Evolutionary conservation across 106 monocot genomes (phyloP).

Genomic region (Dendrobium nobile): DNA sequence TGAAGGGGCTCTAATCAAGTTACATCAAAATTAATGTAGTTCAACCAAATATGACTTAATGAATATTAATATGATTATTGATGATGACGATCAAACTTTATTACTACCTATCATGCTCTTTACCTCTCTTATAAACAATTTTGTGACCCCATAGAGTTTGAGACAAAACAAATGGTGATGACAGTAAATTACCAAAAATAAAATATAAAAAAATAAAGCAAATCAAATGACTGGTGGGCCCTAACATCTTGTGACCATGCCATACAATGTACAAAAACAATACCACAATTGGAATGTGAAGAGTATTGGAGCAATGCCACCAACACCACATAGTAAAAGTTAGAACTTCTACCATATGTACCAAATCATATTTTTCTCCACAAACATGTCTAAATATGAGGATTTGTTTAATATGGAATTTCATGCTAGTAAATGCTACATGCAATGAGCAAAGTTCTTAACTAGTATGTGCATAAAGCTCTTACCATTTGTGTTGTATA

Average conservation of each 20-base stretch:
- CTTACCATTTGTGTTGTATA: neutral
- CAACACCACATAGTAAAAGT: neutral
- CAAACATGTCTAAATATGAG: neutral
- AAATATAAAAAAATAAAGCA: neutral
- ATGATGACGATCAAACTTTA: neutral
- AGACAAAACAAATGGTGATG: neutral
- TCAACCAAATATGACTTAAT: neutral
- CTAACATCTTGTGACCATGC: neutral
- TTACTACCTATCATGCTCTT: too few species aligned
- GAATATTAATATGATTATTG: neutral
- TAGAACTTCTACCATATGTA: neutral
- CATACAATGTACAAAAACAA: neutral
- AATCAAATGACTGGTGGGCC: neutral
- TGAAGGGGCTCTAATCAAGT: too few species aligned
- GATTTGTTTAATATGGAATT: neutral
- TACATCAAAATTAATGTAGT: too few species aligned
- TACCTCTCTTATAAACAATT: too few species aligned
- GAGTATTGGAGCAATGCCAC: neutral
- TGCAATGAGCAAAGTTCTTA: too few species aligned
- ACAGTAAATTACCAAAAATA: neutral
- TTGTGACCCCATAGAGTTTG: too few species aligned
- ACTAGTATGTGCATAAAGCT: too few species aligned
- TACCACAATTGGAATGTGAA: neutral
- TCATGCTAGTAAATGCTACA: neutral
- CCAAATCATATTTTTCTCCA: neutral